Conservation (phyloP, 192 early-diverging fungal species). For the Linnemannia exigua region DNA sequence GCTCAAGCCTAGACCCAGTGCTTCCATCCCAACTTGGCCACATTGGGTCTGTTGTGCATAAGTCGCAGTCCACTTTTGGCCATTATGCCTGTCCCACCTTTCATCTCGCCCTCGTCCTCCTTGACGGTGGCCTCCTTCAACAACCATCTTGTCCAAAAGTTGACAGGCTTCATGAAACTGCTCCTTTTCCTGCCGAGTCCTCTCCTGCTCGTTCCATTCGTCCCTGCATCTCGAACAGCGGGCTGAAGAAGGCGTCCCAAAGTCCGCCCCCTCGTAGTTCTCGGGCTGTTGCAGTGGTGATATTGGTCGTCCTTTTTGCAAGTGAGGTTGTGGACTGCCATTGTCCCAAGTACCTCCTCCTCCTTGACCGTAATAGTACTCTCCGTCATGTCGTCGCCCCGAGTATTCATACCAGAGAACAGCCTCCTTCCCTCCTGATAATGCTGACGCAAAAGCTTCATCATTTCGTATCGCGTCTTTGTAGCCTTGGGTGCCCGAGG, state of each 20-base stretch:
- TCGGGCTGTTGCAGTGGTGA: not conserved
- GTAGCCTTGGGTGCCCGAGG: slow-evolving; percentile 4
- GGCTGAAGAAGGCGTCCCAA: not conserved
- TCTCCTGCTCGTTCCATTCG: slow-evolving; percentile 8
- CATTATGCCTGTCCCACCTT: not conserved
- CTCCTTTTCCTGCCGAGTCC: not conserved
- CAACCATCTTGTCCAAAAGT: slow-evolving; percentile 1
- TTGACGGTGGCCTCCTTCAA: not conserved
- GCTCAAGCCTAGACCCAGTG: not conserved
- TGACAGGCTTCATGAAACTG: slow-evolving; percentile 15
- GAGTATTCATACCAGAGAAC: not conserved
- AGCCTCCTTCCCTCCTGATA: not conserved
- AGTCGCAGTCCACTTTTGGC: not conserved
- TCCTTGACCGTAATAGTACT: not conserved
- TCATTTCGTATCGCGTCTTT: slow-evolving; percentile 12
- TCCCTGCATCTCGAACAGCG: slow-evolving; percentile 11
- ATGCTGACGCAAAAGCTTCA: not conserved
- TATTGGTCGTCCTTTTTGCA: not conserved
- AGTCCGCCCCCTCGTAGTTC: not conserved
- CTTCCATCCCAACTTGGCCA: not conserved
- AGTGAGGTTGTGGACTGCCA: not conserved
- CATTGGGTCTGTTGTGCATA: not conserved
- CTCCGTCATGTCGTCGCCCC: not conserved
- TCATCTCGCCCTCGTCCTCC: not conserved
- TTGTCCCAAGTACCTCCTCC: not conserved